Conservation (phyloP, 306 rosid genomes). For the Luffa acutangula region DNA sequence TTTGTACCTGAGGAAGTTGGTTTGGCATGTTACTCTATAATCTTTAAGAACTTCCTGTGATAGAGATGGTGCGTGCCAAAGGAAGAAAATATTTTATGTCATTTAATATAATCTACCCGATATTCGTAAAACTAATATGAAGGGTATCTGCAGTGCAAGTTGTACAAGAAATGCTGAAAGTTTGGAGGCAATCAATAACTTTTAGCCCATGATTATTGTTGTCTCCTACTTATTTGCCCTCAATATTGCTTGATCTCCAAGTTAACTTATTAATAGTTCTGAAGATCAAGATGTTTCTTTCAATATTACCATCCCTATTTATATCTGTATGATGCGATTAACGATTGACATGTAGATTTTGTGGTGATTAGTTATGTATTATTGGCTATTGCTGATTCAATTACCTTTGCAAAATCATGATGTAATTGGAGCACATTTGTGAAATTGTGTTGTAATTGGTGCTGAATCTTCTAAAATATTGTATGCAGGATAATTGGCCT, state of each 20-base stretch:
- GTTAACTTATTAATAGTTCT: background rate
- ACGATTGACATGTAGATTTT: background rate
- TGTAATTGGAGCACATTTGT: background rate
- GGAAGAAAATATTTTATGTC: background rate
- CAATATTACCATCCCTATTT: background rate
- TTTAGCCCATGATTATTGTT: background rate
- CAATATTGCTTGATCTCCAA: background rate
- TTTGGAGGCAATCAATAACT: background rate
- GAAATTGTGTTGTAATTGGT: background rate
- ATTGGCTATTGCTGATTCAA: background rate
- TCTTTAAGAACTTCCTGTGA: background rate
- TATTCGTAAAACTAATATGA: background rate
- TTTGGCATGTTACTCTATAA: too few species aligned
- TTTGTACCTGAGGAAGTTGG: background rate
- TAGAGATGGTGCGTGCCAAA: background rate
- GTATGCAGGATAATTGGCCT: constrained; percentile 64
- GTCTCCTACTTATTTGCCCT: background rate
- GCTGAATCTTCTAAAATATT: background rate
- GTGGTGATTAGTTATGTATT: background rate
- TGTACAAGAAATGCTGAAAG: background rate
- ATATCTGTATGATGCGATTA: background rate
- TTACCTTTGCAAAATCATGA: background rate
- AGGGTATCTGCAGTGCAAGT: background rate
- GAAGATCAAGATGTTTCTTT: background rate
- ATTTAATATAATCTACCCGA: background rate